A percentile compares a stretch with the other conserved stretches of the same genome.
Evolutionary conservation across 2,329 filamentous ascomycete genomes (phyloP).

Genomic region (Sporothrix dimorphospora): DNA sequence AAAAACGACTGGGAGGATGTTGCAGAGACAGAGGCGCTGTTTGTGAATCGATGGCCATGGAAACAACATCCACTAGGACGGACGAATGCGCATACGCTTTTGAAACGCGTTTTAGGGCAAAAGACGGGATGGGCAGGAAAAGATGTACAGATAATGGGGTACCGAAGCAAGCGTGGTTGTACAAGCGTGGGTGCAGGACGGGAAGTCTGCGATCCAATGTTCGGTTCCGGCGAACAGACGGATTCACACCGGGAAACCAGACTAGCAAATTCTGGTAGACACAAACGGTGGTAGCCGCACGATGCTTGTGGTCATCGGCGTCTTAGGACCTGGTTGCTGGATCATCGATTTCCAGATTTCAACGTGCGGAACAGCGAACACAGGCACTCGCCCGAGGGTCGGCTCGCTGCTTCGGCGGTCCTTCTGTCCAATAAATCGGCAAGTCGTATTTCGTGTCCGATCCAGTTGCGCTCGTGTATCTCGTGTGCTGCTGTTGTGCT

Average conservation of each 20-base stretch:
- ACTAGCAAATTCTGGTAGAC: neutral
- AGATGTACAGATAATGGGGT: neutral
- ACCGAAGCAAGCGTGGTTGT: neutral
- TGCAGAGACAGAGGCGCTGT: too few species aligned
- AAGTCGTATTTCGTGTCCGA: neutral
- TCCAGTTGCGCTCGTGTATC: neutral
- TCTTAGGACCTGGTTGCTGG: neutral
- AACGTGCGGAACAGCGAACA: neutral
- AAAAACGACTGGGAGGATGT: too few species aligned
- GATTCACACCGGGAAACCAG: neutral
- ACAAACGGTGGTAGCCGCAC: neutral
- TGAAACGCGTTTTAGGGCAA: neutral
- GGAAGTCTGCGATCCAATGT: neutral
- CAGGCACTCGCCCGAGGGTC: neutral
- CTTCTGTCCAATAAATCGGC: neutral
- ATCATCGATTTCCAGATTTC: neutral
- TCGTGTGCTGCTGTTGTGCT: neutral
- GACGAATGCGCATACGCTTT: neutral
- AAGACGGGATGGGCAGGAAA: neutral
- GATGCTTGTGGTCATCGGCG: too few species aligned
- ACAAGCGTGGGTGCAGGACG: neutral
- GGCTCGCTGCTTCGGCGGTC: neutral
- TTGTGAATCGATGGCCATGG: too few species aligned
- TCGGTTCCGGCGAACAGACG: slow-evolving; percentile 9
- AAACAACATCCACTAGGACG: too few species aligned